Evolutionary conservation across 1,284 basidiomycete species (phyloP), one percentile per base, ranked within the genome.

Genomic region (Pterula multifida): DNA sequence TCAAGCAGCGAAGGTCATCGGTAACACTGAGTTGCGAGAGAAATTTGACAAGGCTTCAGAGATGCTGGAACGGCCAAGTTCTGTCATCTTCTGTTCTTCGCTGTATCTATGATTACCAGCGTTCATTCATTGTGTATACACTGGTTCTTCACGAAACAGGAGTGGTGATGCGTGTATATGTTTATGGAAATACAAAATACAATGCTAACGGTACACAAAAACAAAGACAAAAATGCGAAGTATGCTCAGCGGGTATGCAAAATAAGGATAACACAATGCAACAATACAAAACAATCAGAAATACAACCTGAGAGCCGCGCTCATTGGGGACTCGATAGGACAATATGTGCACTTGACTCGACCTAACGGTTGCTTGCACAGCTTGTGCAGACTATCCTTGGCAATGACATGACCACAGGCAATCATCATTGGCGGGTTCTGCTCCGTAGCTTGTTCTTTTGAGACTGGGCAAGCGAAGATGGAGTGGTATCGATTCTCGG

Each of bases 351-450:
- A 93, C 61, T 92, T 92, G 35, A 22, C 90, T 60, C 59, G 94
- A 93, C 87, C 86, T 59, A 79, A 80, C 22, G 85, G 78, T n/a
- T n/a, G n/a, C 68, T 95, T 96, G 60, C 85, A 81, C 46, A 97
- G 69, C 62, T 91, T 89, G 53, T 79, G 76, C 57, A 96, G 68
- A 61, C 88, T 92, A 58, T 96, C 93, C 60, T 85, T 85, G 1
- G 89, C 84, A 47, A 97, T 81, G 32, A 95, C 91, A 66, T 99
- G 96, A 0, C 95, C 95, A 62, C 95, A 98, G 1, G 73, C 68
- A 72, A 98, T 83, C 89, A 97, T 94, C 90, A 96, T 96, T 0
- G 95, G 95, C 19, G 94, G 96, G 63, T 98, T 99, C 52, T 75
- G 64, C 49, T 93, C 87, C 1, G 90, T 95, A 12, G 91, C 82